phyloP scores from a whole-genome alignment of 352 stramenopile genomes.

The Phytopythium oedochilum region DNA sequence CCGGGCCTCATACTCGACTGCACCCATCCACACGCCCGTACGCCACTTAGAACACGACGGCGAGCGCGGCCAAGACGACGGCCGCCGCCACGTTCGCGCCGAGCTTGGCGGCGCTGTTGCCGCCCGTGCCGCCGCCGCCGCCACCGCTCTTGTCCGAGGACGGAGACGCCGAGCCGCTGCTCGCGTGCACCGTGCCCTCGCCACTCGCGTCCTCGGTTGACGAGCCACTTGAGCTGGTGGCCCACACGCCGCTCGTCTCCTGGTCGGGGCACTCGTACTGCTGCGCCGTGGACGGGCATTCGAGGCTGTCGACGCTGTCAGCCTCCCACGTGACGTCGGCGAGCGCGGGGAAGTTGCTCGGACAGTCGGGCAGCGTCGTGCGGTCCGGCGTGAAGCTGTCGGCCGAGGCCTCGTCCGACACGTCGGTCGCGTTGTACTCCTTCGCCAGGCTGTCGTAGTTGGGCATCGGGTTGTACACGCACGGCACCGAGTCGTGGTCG shows the following conservation, averaged over 20 bases:
- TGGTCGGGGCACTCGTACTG: conserved; percentile 34
- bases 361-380: conserved; percentile 26
- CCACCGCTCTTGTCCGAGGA: background rate
- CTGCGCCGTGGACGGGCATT: conserved; percentile 16
- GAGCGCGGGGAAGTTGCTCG: conserved; percentile 27
- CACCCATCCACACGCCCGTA: background rate
- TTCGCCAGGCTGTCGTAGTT: conserved; percentile 65
- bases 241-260: conserved; percentile 38
- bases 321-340: conserved; percentile 32
- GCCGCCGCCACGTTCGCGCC: background rate
- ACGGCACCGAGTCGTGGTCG: conserved; percentile 46
- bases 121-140: conserved; percentile 4
- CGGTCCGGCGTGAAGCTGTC: conserved; percentile 31
- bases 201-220: conserved; percentile 6
- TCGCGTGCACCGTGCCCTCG: conserved; percentile 4
- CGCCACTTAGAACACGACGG: background rate
- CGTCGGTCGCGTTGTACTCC: conserved; percentile 41
- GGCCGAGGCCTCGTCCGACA: conserved; percentile 24
- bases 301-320: conserved; percentile 24
- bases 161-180: background rate
- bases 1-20: conserved; percentile 1
- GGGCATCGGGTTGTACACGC: conserved; percentile 70
- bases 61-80: conserved; percentile 4
- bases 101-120: conserved; percentile 6
- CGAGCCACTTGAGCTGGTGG: conserved; percentile 7